These are phyloP conservation scores for Groenewaldozyma sp. DNA, from an alignment of 1,139 yeast genomes.

Conservation along the genomic window DNA sequence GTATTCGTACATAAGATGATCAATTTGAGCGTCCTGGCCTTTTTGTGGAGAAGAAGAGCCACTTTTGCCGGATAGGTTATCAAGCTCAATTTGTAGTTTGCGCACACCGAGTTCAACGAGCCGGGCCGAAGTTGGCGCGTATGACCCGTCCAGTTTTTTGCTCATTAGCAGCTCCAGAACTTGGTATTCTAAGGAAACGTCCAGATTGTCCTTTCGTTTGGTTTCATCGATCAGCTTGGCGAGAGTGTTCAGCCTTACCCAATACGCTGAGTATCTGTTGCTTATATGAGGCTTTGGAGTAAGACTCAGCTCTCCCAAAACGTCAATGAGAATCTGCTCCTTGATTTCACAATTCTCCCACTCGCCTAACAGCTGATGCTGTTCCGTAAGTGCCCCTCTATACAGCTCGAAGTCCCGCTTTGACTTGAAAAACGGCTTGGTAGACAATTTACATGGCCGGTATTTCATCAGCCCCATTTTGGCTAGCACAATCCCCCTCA, in stretches of 20 bases:
- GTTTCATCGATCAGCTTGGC: background rate
- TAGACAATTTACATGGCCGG: background rate
- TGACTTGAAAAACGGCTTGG: background rate
- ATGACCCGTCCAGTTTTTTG: background rate
- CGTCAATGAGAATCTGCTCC: background rate
- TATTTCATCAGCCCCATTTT: background rate
- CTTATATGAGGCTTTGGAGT: background rate
- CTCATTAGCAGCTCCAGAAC: background rate
- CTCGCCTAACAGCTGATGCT: background rate
- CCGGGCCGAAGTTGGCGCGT: background rate
- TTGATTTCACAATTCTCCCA: background rate
- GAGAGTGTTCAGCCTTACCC: background rate
- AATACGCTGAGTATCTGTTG: background rate
- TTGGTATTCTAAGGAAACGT: background rate
- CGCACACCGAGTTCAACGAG: background rate
- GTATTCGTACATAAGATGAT: background rate
- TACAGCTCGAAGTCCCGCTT: background rate
- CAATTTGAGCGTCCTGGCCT: background rate
- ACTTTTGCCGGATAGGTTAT: background rate
- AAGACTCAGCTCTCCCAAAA: background rate
- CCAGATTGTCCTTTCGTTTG: background rate
- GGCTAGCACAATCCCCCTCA: background rate
- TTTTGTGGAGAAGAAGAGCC: too few species aligned
- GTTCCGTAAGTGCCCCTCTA: background rate
- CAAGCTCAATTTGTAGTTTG: background rate